Percentiles rank a stretch among this genome's conserved stretches.
These are phyloP conservation scores for Sugiyamaella smithiae DNA, from an alignment of 805 yeast species.

Conservation along the genomic window DNA sequence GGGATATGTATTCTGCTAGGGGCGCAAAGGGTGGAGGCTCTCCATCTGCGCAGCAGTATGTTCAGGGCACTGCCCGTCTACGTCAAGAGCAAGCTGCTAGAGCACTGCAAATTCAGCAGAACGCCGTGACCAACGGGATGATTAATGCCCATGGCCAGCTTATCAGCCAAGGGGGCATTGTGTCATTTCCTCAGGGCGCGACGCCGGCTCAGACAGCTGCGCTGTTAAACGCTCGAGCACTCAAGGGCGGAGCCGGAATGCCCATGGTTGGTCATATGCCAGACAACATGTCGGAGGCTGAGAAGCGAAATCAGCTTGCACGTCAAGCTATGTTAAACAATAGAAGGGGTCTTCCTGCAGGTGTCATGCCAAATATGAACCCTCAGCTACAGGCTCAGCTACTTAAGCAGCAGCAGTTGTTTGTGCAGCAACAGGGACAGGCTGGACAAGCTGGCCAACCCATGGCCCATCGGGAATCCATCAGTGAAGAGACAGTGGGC, in stretches of 20 bases:
- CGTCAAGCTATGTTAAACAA: slow-evolving; percentile 31
- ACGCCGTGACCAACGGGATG: slow-evolving; percentile 15
- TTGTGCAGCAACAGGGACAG: slow-evolving; percentile 28
- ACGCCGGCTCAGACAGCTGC: slow-evolving; percentile 16
- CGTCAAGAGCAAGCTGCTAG: slow-evolving; percentile 43
- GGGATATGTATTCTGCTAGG: slow-evolving; percentile 88
- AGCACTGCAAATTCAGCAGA: slow-evolving; percentile 36
- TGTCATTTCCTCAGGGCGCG: slow-evolving; percentile 10
- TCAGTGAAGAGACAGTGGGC: slow-evolving; percentile 8
- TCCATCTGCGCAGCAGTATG: slow-evolving; percentile 65
- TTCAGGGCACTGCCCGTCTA: slow-evolving; percentile 50
- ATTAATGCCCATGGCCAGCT: slow-evolving; percentile 22
- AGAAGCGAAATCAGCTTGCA: slow-evolving; percentile 29
- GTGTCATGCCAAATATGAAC: slow-evolving; percentile 21
- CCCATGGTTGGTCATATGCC: slow-evolving; percentile 15
- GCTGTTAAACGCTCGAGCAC: slow-evolving; percentile 5
- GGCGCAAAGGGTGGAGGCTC: slow-evolving; percentile 60
- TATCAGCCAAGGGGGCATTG: slow-evolving; percentile 13
- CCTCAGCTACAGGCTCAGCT: slow-evolving; percentile 24
- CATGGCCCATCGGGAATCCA: slow-evolving; percentile 15
- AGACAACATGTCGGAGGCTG: slow-evolving; percentile 27
- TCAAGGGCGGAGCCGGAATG: slow-evolving; percentile 4
- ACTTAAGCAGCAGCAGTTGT: slow-evolving; percentile 27
- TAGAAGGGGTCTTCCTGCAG: slow-evolving; percentile 23
- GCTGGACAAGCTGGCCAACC: slow-evolving; percentile 19